Evolutionary conservation across 202 grass and related monocot species (phyloP).

Genomic region (Brachypodium distachyon): DNA sequence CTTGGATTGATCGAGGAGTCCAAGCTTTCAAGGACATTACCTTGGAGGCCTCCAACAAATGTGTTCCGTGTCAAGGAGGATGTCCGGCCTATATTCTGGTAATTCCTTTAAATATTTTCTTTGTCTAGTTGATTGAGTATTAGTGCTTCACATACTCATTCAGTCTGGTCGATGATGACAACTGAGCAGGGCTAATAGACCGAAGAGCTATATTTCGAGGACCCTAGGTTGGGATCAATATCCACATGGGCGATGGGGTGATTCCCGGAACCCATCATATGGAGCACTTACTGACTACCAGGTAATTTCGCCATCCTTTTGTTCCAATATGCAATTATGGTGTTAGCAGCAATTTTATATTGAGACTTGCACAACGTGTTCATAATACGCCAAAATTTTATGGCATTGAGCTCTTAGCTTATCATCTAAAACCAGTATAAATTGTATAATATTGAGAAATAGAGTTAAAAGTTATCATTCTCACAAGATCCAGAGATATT

Average conservation of each 20-base stretch:
- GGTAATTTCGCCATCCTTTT: constrained; percentile 5
- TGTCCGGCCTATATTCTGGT: constrained; percentile 92
- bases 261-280: constrained; percentile 79
- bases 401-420: neutral
- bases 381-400: neutral
- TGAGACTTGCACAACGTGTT: neutral
- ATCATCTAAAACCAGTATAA: neutral
- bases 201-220: constrained; percentile 83
- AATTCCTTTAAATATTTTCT: constrained; percentile 9
- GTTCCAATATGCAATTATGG: neutral
- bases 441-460: neutral
- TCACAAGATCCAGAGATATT: neutral
- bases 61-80: constrained; percentile 85
- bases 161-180: neutral
- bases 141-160: neutral
- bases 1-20: constrained; percentile 79
- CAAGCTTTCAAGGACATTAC: constrained; percentile 66
- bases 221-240: constrained; percentile 82
- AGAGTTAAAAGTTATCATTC: neutral
- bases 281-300: constrained; percentile 60
- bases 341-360: neutral
- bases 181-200: constrained; percentile 74
- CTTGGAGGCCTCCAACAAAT: constrained; percentile 73
- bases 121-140: neutral
- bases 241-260: constrained; percentile 69